Evolutionary conservation across 257 asterid genomes (phyloP), one percentile per base, ranked within the genome.

Genomic region (Ilex aquifolium): DNA sequence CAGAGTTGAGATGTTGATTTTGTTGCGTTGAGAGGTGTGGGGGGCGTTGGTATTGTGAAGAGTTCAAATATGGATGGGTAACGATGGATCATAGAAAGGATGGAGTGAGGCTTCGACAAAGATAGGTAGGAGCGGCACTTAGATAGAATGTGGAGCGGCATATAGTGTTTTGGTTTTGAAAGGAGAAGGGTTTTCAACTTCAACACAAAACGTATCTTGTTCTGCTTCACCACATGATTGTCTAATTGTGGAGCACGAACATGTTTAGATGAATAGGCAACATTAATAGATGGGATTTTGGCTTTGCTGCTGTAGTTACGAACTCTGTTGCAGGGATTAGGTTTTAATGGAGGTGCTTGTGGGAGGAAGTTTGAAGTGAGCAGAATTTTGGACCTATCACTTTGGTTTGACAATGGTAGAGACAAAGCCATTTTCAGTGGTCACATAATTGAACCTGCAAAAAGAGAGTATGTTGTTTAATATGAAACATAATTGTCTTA

Each of bases 51-150:
- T 60, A 85, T 68, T 9, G 73, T 63, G 77, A 92, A 92, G 69
- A 92, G 80, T 80, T 88, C 95, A 58, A 91, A 91, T 61, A 91
- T 65, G 12, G 95, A 79, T 42, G 98, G 98, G 59, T 86, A 89
- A 6, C 99, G 99, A 17, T 67, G 80, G 63, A 92, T 88, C 97
- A 92, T 87, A 5, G 69, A 55, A 56, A 87, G 60, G 57, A 89
- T 50, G 31, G 97, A 87, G 12, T 79, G 79, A 6, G 96, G 86
- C 53, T 76, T 80, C 13, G 85, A 85, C 2, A 85, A 62, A 2
- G 88, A 78, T 12, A 92, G 64, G 79, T 82, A 92, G 44, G 91
- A 57, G 2, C 95, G 86, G 56, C 97, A 85, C 69, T 92, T 89
- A 61, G 77, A 80, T 42, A 92, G 76, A 67, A 85, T 32, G 62